phyloP scores from a whole-genome alignment of 108 stramenopile species.

The Seminavis robusta region DNA sequence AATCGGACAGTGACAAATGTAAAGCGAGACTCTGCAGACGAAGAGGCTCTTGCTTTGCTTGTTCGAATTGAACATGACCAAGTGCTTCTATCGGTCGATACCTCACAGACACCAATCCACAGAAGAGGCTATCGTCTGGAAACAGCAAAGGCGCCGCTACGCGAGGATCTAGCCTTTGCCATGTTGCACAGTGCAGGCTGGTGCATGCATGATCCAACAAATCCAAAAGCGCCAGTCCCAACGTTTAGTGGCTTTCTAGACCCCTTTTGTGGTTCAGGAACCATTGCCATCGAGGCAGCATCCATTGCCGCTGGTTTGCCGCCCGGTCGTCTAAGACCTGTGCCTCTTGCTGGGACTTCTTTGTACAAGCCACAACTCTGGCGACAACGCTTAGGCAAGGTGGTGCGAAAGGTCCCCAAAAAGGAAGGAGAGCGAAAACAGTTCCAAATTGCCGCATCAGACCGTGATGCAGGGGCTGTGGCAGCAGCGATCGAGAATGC shows the following conservation, averaged over 20 bases:
- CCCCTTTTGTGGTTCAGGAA: conserved; percentile 82
- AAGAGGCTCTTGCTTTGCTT: conserved; percentile 28
- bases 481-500: conserved; percentile 56
- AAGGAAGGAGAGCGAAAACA: not conserved
- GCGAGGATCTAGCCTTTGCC: conserved; percentile 77
- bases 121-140: conserved; percentile 67
- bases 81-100: conserved; percentile 55
- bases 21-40: not conserved
- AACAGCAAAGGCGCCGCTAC: conserved; percentile 66
- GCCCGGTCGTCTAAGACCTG: conserved; percentile 53
- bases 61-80: conserved; percentile 51
- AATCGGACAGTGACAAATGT: not conserved
- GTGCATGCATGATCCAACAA: conserved; percentile 25
- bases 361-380: conserved; percentile 36
- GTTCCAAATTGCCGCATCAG: conserved; percentile 29
- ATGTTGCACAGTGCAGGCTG: conserved; percentile 53
- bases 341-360: conserved; percentile 49
- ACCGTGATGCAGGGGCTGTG: conserved; percentile 61
- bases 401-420: not conserved
- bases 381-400: not conserved
- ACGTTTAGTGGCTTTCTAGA: conserved; percentile 37
- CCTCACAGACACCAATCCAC: conserved; percentile 60
- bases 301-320: conserved; percentile 52
- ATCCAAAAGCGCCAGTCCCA: not conserved
- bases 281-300: conserved; percentile 73